A percentile compares a stretch with the other conserved stretches of the same genome.
Conservation (phyloP, 31 red algal genomes). For the Porphyra umbilicalis region DNA sequence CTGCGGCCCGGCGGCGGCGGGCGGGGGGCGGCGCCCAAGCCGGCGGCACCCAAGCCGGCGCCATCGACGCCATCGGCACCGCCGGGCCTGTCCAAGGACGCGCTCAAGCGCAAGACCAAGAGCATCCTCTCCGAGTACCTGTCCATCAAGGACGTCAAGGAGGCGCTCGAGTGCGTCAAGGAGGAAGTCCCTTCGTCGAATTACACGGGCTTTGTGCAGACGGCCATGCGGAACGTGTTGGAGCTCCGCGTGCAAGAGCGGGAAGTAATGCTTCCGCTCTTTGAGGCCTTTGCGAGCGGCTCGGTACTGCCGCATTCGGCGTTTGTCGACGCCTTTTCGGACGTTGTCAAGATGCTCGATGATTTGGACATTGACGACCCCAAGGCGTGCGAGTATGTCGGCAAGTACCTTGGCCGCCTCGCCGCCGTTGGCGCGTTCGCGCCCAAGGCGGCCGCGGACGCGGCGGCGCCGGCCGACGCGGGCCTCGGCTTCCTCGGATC, state of each 20-base stretch:
- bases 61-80: not conserved
- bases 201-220: conserved; percentile 36
- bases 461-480: not conserved
- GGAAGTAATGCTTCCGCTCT: conserved; percentile 22
- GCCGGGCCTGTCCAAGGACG: not conserved
- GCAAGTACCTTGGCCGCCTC: conserved; percentile 22
- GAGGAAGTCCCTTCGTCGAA: conserved; percentile 50
- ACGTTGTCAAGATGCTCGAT: conserved; percentile 25
- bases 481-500: conserved; percentile 35
- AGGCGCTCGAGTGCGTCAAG: conserved; percentile 23
- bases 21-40: not conserved
- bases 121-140: conserved; percentile 39
- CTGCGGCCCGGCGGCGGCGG: not conserved
- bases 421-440: conserved; percentile 27
- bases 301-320: conserved; percentile 1
- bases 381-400: conserved; percentile 35
- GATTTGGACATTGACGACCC: conserved; percentile 79
- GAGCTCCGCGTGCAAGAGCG: conserved; percentile 25
- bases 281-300: conserved; percentile 17
- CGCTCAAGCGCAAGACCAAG: conserved; percentile 25
- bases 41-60: not conserved
- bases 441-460: not conserved
- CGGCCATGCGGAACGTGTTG: conserved; percentile 39
- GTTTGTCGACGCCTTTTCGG: conserved; percentile 19
- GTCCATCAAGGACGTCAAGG: conserved; percentile 21